Evolutionary conservation across 1,284 basidiomycete genomes (phyloP).

Genomic region (Puccinia triticina): DNA sequence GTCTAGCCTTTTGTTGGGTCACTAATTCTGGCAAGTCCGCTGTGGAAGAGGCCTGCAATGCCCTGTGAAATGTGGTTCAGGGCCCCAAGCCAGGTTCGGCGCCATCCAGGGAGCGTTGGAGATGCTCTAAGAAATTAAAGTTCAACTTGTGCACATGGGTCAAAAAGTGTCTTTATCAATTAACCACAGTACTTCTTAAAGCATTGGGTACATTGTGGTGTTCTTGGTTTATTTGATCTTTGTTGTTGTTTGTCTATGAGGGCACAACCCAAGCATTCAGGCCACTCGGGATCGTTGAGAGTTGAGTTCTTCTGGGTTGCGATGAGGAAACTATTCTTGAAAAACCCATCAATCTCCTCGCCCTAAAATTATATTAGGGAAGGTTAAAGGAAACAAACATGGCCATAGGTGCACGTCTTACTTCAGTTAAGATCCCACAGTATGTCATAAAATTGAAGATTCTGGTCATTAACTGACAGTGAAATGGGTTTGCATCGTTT

Average conservation of each 20-base stretch:
- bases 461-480: conserved; percentile 11
- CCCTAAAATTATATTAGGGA: neutral
- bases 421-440: neutral
- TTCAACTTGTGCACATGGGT: neutral
- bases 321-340: conserved; percentile 40
- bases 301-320: conserved; percentile 43
- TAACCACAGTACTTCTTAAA: conserved; percentile 43
- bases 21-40: no score
- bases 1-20: no score
- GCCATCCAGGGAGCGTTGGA: no score
- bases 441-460: neutral
- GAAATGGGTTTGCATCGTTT: conserved; percentile 36
- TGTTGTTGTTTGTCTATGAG: conserved; percentile 37
- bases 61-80: no score
- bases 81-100: no score
- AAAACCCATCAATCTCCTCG: conserved; percentile 49
- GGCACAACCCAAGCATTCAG: conserved; percentile 47
- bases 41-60: no score
- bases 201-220: conserved; percentile 41
- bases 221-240: conserved; percentile 7
- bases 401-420: neutral
- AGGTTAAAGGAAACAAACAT: neutral
- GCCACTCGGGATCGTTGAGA: conserved; percentile 44
- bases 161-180: conserved; percentile 1
- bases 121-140: no score